A percentile compares a stretch with the other conserved stretches of the same genome.
Evolutionary conservation across 208 protist species (phyloP).

Genomic region (Leishmania braziliensis): DNA sequence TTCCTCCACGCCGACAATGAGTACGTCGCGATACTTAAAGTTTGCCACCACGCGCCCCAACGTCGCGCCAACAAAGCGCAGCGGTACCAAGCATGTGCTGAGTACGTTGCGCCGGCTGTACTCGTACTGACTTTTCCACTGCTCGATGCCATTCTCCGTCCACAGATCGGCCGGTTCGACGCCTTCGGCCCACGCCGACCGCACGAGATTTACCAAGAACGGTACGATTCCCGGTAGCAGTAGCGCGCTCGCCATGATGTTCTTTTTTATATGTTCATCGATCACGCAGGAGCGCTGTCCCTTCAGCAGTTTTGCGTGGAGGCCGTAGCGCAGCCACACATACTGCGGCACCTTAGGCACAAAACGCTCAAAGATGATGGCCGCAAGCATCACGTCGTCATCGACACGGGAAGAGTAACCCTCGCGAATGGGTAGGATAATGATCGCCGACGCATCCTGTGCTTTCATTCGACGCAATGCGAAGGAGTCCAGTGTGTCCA

Average conservation of each 20-base stretch:
- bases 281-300: conserved; percentile 62
- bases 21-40: conserved; percentile 71
- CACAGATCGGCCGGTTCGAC: conserved; percentile 55
- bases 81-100: conserved; percentile 62
- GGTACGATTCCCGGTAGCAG: conserved; percentile 83
- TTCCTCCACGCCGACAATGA: conserved; percentile 81
- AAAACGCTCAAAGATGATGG: conserved; percentile 78
- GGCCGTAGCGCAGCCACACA: conserved; percentile 80
- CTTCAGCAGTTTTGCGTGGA: conserved; percentile 71
- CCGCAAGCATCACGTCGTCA: conserved; percentile 85
- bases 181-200: conserved; percentile 62
- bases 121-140: conserved; percentile 84
- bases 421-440: conserved; percentile 74
- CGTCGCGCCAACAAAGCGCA: conserved; percentile 48
- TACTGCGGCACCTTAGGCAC: conserved; percentile 78
- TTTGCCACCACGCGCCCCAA: conserved; percentile 45
- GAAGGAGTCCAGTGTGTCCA: conserved; percentile 61
- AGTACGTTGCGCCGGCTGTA: conserved; percentile 81
- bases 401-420: conserved; percentile 76
- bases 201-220: conserved; percentile 87
- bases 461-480: conserved; percentile 72
- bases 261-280: conserved; percentile 85
- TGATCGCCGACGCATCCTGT: conserved; percentile 59
- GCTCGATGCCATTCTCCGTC: conserved; percentile 50
- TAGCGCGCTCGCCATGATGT: conserved; percentile 79